Base-by-base conservation (phyloP, 352 stramenopile genomes). In the Phytophthora multivora region DNA sequence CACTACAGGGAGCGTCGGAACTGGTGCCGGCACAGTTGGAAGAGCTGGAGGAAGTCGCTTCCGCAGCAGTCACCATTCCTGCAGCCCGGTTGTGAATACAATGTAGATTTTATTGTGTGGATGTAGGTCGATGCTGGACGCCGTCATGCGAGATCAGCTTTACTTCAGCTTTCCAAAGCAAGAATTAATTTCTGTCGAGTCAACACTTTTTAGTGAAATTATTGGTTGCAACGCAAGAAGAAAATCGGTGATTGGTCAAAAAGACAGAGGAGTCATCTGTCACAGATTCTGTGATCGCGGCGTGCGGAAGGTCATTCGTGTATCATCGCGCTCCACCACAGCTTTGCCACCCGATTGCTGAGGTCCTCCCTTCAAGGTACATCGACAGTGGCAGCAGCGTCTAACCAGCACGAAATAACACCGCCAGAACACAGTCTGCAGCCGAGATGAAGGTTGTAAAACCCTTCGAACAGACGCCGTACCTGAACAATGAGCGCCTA, bases 381-480 rank as follows among this genome's bases (percentile, higher is more conserved):
- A 16, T 10, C 25, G n/a, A 52, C 16, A 52, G 47, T 52, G 40
- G 31, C 49, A 41, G 30, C 9, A 51, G 21, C 15, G 21, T 31
- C 45, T 35, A 19, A 41, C 39, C 30, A 53, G 25, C 40, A 47
- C 38, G 25, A 55, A 55, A 48, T 18, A 45, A 31, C 42, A 47
- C 38, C 25, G 47, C 41, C 18, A 56, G 23, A 33, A 13, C 28
- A 15, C 33, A 47, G 1, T 61, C 35, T 5, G 38, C 59, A 16
- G 19, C 11, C 26, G n/a, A 60, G 8, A 80, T 80, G 68, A 75
- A 73, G 50, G 36, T 73, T 49, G 19, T 75, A 33, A 51, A 62
- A 21, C 67, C 59, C 15, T 31, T 52, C 13, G 18, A 45, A 30
- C 41, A 41, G 10, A 54, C 38, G 42, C 48, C 39, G 9, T 79